Percentiles rank a stretch among this genome's conserved stretches.
phyloP scores from a whole-genome alignment of 2,329 filamentous ascomycete species.

The Myriangium duriaei region DNA sequence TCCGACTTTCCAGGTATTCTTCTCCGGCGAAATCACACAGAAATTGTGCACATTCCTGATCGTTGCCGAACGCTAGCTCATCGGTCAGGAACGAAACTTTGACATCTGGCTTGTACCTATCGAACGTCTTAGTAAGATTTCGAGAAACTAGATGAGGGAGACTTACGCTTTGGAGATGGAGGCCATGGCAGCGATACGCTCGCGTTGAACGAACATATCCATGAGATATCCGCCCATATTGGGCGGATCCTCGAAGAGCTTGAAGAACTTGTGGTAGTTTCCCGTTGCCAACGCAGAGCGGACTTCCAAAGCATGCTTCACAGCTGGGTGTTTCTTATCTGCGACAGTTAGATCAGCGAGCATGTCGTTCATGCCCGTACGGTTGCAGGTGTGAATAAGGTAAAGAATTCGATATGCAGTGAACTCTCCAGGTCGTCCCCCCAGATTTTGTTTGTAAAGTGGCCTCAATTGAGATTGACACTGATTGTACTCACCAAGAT shows the following conservation, averaged over 20 bases:
- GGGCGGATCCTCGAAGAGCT: constrained; percentile 82
- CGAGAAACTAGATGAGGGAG: too few relatives aligned
- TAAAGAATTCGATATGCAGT: constrained; percentile 99
- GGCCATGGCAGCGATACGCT: constrained; percentile 79
- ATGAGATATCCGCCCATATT: constrained; percentile 98
- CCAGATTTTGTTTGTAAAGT: constrained; percentile 74
- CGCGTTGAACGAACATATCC: constrained; percentile 96
- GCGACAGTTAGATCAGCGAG: constrained; percentile 96
- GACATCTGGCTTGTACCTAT: constrained; percentile 87
- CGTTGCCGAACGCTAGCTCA: constrained; percentile 87
- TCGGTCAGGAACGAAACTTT: constrained; percentile 85
- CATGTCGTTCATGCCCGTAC: constrained; percentile 93
- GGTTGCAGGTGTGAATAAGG: constrained; percentile 98
- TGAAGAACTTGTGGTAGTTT: constrained; percentile 97
- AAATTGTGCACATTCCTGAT: constrained; percentile 64
- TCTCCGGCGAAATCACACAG: constrained; percentile 69
- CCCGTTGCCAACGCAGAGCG: constrained; percentile 83
- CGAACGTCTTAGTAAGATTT: too few relatives aligned
- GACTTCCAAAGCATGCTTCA: constrained; percentile 85
- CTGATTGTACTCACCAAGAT: constrained; percentile 99
- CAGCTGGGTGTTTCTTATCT: constrained; percentile 76
- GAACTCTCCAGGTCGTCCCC: constrained; percentile 87
- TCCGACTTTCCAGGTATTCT: constrained; percentile 62
- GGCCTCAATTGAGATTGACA: constrained; percentile 96
- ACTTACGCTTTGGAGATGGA: constrained; percentile 92